These are phyloP conservation scores for Magnaporthales sp. DNA, from an alignment of 2,329 filamentous ascomycete species.

Conservation along the genomic window DNA sequence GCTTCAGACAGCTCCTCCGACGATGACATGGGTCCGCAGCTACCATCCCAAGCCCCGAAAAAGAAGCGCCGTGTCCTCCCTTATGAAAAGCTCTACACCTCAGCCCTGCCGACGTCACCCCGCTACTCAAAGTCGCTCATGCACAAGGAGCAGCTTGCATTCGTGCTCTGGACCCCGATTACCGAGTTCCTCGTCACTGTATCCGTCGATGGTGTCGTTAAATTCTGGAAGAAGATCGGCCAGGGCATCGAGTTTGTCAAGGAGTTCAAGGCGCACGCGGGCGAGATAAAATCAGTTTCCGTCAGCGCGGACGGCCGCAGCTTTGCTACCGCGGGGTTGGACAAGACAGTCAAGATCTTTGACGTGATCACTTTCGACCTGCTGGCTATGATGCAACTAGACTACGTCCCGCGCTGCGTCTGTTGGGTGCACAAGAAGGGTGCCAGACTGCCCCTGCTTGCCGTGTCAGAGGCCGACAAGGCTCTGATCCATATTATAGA, in stretches of 20 bases:
- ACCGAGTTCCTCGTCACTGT: conserved; percentile 95
- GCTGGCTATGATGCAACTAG: conserved; percentile 70
- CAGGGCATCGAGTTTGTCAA: conserved; percentile 96
- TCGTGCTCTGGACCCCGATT: conserved; percentile 76
- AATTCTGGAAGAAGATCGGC: conserved; percentile 97
- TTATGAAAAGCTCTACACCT: conserved; percentile 91
- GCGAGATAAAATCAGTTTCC: conserved; percentile 75
- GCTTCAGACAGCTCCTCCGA: conserved; percentile 61
- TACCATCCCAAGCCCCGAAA: conserved; percentile 79
- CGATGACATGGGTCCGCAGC: conserved; percentile 87
- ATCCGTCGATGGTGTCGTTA: conserved; percentile 90
- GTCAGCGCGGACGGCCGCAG: conserved; percentile 85
- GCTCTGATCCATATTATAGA: conserved; percentile 78
- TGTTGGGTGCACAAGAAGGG: conserved; percentile 90
- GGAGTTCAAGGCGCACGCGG: conserved; percentile 85
- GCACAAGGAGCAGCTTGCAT: conserved; percentile 93
- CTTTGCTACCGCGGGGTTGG: conserved; percentile 79
- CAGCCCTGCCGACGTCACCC: conserved; percentile 70
- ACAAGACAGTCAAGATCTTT: conserved; percentile 74
- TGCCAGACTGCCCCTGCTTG: conserved; percentile 78
- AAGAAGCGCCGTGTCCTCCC: conserved; percentile 87
- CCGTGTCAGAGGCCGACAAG: conserved; percentile 68
- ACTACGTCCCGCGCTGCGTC: conserved; percentile 65
- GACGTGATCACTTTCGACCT: conserved; percentile 83
- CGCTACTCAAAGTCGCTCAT: conserved; percentile 95